Conservation (phyloP, 371 early-diverging fungal genomes). For the Mucor sp. region DNA sequence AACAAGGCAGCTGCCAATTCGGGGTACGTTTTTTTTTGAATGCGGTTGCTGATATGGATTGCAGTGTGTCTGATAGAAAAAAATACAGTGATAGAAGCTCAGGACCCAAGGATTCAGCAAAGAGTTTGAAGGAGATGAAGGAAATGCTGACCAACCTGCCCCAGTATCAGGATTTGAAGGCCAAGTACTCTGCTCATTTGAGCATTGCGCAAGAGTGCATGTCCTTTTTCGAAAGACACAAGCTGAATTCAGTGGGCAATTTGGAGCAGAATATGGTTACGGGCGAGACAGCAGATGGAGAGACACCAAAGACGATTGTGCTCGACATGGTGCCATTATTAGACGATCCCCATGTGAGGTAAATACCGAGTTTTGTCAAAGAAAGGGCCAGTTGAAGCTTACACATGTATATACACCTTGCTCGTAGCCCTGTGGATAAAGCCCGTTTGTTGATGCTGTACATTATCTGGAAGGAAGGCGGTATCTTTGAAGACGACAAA, state of each 20-base stretch:
- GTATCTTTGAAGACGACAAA: constrained; percentile 72
- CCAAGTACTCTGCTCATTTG: constrained; percentile 92
- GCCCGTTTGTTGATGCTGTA: constrained; percentile 87
- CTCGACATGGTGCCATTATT: constrained; percentile 88
- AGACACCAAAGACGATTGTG: constrained; percentile 75
- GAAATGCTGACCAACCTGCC: constrained; percentile 89
- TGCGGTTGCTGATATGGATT: neutral
- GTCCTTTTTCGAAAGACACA: constrained; percentile 73
- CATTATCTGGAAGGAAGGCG: constrained; percentile 73
- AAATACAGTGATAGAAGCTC: constrained; percentile 18
- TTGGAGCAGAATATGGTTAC: constrained; percentile 93
- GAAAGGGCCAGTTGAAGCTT: neutral
- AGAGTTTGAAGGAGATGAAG: constrained; percentile 84
- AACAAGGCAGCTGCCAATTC: constrained; percentile 51
- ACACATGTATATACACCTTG: too few species aligned
- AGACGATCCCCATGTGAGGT: constrained; percentile 64
- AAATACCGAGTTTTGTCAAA: neutral
- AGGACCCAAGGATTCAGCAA: constrained; percentile 58
- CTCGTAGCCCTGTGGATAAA: constrained; percentile 69
- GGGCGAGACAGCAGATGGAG: constrained; percentile 87
- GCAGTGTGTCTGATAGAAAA: neutral
- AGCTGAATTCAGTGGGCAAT: constrained; percentile 73
- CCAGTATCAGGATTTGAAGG: constrained; percentile 92
- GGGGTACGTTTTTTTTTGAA: constrained; percentile 24
- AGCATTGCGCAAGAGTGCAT: constrained; percentile 93